Evolutionary conservation across 164 flowering plant genomes (phyloP), one percentile per base, ranked within the genome.

Genomic region (Amborella trichopoda): DNA sequence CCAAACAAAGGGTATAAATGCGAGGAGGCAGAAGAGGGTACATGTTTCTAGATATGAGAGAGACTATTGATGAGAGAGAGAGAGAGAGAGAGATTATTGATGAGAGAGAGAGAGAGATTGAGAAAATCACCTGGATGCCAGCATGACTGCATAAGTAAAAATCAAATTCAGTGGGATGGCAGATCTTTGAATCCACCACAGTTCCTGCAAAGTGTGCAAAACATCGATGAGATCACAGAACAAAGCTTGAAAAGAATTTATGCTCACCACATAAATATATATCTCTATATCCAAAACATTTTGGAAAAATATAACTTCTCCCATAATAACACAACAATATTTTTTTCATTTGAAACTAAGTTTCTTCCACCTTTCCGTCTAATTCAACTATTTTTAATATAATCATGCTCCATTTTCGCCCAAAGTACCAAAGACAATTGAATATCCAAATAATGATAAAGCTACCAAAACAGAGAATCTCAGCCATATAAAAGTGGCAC

Each of bases 101-200:
- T 37, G 19, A 17, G 1, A 11, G 8, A 37, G 14, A 6, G 26
- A 37, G 1, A 40, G 10, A 37, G 19, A 37, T 5, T 8, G 10
- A 21, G 19, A 41, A 16, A 6, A 26, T 42, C 54, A 80, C 93
- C 75, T 83, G 82, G 34, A 80, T 77, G 18, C 93, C 93, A 54
- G 93, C 93, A 72, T 79, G 86, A 43, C 82, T 76, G 52, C 86
- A 79, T 6, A 79, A 67, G 18, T 76, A 79, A 48, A 79, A 79
- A 32, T 79, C 86, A 47, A 79, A 79, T 23, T 79, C 86, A 1
- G 82, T 79, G 2, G 86, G 86, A 56, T 83, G 93, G 40, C 93
- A 83, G n/a, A 83, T 83, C 64, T 77, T 80, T 19, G 93, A 77
- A 54, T 83, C 93, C 5, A 83, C 93, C n/a, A 83, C 87, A 4